These are phyloP conservation scores for Geotrichum bryndzae DNA, from an alignment of 1,139 yeast species.

Conservation along the genomic window DNA sequence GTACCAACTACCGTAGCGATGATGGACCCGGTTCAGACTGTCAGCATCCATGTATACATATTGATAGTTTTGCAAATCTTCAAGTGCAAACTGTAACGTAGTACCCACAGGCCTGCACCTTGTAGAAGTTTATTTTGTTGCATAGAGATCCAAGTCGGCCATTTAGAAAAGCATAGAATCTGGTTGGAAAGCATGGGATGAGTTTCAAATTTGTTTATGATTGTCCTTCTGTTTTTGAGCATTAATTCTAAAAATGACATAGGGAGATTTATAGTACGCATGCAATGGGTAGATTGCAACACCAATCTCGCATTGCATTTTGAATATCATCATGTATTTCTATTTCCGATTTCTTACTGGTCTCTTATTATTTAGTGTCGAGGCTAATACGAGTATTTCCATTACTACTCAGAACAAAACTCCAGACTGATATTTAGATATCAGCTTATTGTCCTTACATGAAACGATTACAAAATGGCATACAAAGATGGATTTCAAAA, in stretches of 20 bases:
- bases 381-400: not conserved
- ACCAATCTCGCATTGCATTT: too few relatives aligned
- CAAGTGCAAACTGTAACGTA: not conserved
- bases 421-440: too few relatives aligned
- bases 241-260: too few relatives aligned
- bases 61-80: not conserved
- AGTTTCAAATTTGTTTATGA: not conserved
- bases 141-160: not conserved
- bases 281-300: too few relatives aligned
- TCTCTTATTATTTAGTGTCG: not conserved
- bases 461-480: too few relatives aligned
- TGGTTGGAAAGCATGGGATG: not conserved
- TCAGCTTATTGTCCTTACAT: too few relatives aligned
- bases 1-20: not conserved
- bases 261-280: too few relatives aligned
- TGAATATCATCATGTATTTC: too few relatives aligned
- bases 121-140: too few relatives aligned
- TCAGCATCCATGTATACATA: not conserved
- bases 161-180: not conserved
- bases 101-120: not conserved
- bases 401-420: not conserved
- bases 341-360: not conserved
- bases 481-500: too few relatives aligned
- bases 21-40: not conserved
- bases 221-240: not conserved